phyloP scores from a whole-genome alignment of 2,329 filamentous ascomycete species.

The Volutella citrinella region DNA sequence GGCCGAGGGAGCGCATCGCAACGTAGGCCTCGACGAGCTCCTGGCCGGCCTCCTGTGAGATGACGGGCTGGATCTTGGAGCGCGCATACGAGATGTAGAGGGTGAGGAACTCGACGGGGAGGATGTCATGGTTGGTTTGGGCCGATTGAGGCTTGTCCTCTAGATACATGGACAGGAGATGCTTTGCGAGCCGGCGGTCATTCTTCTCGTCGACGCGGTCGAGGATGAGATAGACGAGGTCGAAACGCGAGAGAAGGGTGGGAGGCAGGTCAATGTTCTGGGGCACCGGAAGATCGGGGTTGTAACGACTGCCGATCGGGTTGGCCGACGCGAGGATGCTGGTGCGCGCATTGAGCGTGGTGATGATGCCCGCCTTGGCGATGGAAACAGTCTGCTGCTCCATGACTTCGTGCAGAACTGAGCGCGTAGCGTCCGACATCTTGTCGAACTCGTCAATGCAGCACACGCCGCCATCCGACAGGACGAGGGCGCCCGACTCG shows the following conservation, averaged over 20 bases:
- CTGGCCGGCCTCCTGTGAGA: slow-evolving; percentile 76
- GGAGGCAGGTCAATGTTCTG: slow-evolving; percentile 98
- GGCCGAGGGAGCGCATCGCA: slow-evolving; percentile 89
- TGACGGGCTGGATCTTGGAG: slow-evolving; percentile 75
- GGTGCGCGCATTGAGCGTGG: slow-evolving; percentile 91
- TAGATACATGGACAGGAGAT: slow-evolving; percentile 93
- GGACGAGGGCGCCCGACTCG: slow-evolving; percentile 74
- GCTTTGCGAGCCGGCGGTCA: slow-evolving; percentile 84
- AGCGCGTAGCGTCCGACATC: slow-evolving; percentile 76
- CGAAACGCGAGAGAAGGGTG: slow-evolving; percentile 91
- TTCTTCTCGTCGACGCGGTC: slow-evolving; percentile 89
- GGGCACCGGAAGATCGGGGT: slow-evolving; percentile 89
- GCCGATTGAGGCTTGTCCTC: slow-evolving; percentile 92
- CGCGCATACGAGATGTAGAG: slow-evolving; percentile 97
- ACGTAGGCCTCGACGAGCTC: slow-evolving; percentile 87
- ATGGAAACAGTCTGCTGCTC: slow-evolving; percentile 84
- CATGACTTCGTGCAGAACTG: slow-evolving; percentile 85
- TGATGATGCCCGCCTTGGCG: slow-evolving; percentile 91
- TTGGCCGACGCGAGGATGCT: slow-evolving; percentile 97
- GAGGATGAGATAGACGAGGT: slow-evolving; percentile 93
- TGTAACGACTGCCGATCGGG: slow-evolving; percentile 96
- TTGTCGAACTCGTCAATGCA: slow-evolving; percentile 87
- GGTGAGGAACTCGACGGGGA: slow-evolving; percentile 93
- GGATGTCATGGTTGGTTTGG: slow-evolving; percentile 67
- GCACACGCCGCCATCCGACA: slow-evolving; percentile 79